Evolutionary conservation across 1,139 yeast species (phyloP).

Genomic region (Candida glucosophila): DNA sequence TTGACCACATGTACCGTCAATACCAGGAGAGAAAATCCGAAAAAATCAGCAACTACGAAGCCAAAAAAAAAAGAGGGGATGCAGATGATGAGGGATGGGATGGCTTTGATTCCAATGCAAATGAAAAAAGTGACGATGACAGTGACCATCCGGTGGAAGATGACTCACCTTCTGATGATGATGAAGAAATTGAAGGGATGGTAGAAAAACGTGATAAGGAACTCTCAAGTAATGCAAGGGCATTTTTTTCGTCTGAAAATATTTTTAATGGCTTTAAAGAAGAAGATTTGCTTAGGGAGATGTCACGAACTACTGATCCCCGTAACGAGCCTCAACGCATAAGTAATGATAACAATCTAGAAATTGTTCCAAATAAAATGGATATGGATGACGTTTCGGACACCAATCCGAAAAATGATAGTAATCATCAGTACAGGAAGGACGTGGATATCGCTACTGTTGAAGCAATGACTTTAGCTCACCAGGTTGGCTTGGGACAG

Average conservation of each 20-base stretch:
- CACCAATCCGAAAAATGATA: constrained; percentile 29
- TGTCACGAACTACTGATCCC: too few relatives aligned
- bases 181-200: constrained; percentile 59
- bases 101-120: constrained; percentile 53
- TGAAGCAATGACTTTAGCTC: constrained; percentile 97
- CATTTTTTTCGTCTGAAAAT: constrained; percentile 67
- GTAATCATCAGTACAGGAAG: constrained; percentile 42
- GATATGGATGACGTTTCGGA: constrained; percentile 6
- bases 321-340: constrained; percentile 6
- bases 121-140: constrained; percentile 30
- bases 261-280: constrained; percentile 61
- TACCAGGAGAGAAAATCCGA: constrained; percentile 72
- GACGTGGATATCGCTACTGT: constrained; percentile 83
- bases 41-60: constrained; percentile 69
- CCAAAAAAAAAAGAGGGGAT: constrained; percentile 76
- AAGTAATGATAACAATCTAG: constrained; percentile 1
- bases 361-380: constrained; percentile 6
- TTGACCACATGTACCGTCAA: constrained; percentile 71
- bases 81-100: constrained; percentile 81
- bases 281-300: constrained; percentile 27
- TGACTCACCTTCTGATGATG: constrained; percentile 48
- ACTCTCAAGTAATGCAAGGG: constrained; percentile 63
- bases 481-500: constrained; percentile 86
- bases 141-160: constrained; percentile 39
- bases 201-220: constrained; percentile 44